Evolutionary conservation across 257 asterid species (phyloP), one percentile per base, ranked within the genome.

Genomic region (Plantago elongata): DNA sequence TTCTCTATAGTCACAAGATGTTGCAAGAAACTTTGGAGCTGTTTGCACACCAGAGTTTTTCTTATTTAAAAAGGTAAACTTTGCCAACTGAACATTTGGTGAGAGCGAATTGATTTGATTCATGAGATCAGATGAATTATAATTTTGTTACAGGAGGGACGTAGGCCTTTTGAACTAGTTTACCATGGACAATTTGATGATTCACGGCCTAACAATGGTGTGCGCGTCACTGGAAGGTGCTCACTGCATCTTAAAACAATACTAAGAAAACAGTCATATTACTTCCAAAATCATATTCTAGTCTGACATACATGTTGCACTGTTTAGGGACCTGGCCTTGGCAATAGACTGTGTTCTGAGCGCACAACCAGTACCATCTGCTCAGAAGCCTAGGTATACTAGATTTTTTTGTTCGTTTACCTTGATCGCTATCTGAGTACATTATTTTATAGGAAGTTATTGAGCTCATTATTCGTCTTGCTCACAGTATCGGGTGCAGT

Each of bases 1-100:
- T 58, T 52, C 18, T 64, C 51, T 75, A 64, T 80, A 90, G 95
- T 79, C 87, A 12, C 96, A 90, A 81, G 87, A 84, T 34, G 94
- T 81, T 52, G 98, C 98, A 40, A 84, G 83, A 84, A 87, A 71
- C 63, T 91, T 88, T 75, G 92, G 90, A 66, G 98, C 95, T 68
- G 96, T 90, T 52, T 90, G 96, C 75, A 85, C 98, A 4, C 98
- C 96, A 1, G 98, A 91, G 68, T 91, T 91, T 77, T 86, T 91
- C 85, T 79, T 88, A 64, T 91, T 80, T 74, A 88, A 78, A 72
- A 91, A 88, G 96, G 98, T 90, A 74, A 56, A 10, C 62, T 8
- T 34, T 34, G 40, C 7, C 8, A 34, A 34, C 40, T 4, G 40
- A 7, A 34, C 40, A 34, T 34, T 34, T 34, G 40, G 40, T 5